Base-by-base conservation (phyloP, 192 early-diverging fungal species). In the Kappamyces sp. region DNA sequence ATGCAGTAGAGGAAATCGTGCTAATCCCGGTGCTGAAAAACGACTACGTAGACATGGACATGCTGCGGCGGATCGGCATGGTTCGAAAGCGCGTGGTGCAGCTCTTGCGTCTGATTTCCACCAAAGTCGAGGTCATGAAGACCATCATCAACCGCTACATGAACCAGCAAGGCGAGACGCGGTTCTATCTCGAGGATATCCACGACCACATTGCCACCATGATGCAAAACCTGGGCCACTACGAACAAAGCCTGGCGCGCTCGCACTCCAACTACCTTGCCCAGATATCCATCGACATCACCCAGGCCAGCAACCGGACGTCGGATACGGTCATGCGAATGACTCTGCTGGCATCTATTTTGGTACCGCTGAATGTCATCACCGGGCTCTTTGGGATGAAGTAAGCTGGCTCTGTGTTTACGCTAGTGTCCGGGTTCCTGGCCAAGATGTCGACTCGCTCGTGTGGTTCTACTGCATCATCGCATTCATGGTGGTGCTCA, bases 1-100 rank as follows among this genome's bases (percentile, higher is more conserved):
- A 95, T 57, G 77, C 84, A 0, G 94, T 98, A 54, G 94, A 98
- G 65, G 96, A 98, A 58, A 68, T 96, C 0, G 93, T 96, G 0
- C 72, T 98, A 29, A 86, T 96, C 30, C 22, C 22, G 22, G 22
- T 22, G 22, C 37, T 55, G 5, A 72, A 94, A n/a, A 85, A 90
- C 51, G 91, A 93, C 66, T 85, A 88, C 2, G 94, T 96, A 64
- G 71, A 86, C 58, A 66, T 62, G 4, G 87, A 85, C 55, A 84
- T 91, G 85, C 68, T 93, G 48, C 73, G 80, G 40, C 78, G 84
- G 5, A 87, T 91, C 22, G 89, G 89, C 4, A 66, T 69, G 22
- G 81, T 83, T 6, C 75, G 91, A 5, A 90, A 91, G 46, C 66
- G 71, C 15, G 81, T 92, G 12, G 84, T 88, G 66, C 64, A 71